These are phyloP conservation scores for Cocos nucifera DNA, from an alignment of 176 grass and related monocot genomes.

Conservation along the genomic window DNA sequence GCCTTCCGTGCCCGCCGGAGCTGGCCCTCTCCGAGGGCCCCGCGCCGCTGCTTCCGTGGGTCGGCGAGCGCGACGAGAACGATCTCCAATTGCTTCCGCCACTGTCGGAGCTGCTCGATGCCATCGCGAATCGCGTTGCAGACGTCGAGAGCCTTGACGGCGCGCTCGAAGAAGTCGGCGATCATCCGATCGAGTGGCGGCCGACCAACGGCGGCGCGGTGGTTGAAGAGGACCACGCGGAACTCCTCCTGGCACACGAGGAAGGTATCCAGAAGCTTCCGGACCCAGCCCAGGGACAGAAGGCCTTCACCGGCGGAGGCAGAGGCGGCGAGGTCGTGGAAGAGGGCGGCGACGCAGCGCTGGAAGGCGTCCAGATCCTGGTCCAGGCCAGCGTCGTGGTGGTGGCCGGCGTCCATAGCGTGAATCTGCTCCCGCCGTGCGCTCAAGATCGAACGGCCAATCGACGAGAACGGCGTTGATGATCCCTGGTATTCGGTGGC, in stretches of 20 bases:
- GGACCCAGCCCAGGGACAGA: constrained; percentile 61
- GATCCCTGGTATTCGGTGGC: constrained; percentile 67
- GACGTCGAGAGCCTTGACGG: constrained; percentile 85
- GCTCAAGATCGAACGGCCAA: constrained; percentile 54
- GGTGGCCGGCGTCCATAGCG: constrained; percentile 21
- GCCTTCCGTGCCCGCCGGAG: constrained; percentile 69
- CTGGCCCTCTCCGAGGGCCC: constrained; percentile 45
- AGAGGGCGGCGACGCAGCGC: constrained; percentile 32
- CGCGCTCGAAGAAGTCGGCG: constrained; percentile 62
- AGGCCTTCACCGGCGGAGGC: constrained; percentile 15
- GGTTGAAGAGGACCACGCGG: constrained; percentile 27
- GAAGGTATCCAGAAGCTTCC: constrained; percentile 63
- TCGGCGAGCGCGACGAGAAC: constrained; percentile 31
- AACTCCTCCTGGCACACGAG: constrained; percentile 70
- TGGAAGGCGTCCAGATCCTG: constrained; percentile 73
- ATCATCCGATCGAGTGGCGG: constrained; percentile 30
- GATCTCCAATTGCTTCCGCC: constrained; percentile 73
- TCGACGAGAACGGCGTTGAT: constrained; percentile 44
- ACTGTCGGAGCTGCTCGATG: constrained; percentile 58
- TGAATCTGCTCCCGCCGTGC: constrained; percentile 50
- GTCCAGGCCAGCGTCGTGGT: constrained; percentile 17
- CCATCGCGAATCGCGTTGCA: constrained; percentile 87
- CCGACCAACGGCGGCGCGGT: constrained; percentile 21
- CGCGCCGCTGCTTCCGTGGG: constrained; percentile 10
- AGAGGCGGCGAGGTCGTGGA: constrained; percentile 31